Percentiles rank a stretch among this genome's conserved stretches.
Evolutionary conservation across 352 stramenopile species (phyloP).

Genomic region (Pythium chondricola): DNA sequence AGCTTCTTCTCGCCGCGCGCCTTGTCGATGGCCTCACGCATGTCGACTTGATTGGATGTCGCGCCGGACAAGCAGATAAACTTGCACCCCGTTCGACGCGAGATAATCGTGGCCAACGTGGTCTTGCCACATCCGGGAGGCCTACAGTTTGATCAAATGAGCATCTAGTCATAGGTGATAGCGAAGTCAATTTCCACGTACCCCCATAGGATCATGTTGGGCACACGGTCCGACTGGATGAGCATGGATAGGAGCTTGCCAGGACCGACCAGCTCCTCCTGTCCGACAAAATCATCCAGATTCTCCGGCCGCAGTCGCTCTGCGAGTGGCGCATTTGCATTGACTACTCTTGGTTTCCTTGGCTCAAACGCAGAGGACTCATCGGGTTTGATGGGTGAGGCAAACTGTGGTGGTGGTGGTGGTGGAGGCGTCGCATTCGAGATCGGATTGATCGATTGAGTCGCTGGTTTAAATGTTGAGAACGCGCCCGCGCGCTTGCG

Average conservation of each 20-base stretch:
- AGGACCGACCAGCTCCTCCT: conserved; percentile 55
- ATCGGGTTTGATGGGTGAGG: not conserved
- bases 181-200: too few relatives aligned
- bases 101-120: conserved; percentile 74
- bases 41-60: conserved; percentile 61
- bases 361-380: not conserved
- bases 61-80: conserved; percentile 70
- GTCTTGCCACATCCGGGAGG: conserved; percentile 86
- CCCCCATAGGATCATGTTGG: conserved; percentile 86
- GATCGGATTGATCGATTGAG: not conserved
- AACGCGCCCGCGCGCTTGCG: conserved; percentile 30
- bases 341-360: not conserved
- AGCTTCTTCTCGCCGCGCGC: conserved; percentile 59
- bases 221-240: conserved; percentile 61
- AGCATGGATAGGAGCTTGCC: conserved; percentile 57
- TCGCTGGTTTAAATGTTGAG: too few relatives aligned
- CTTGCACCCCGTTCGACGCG: conserved; percentile 53
- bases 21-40: conserved; percentile 72
- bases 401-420: not conserved
- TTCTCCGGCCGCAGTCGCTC: conserved; percentile 65
- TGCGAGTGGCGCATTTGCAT: conserved; percentile 42
- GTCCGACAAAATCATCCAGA: conserved; percentile 58
- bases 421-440: not conserved
- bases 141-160: conserved; percentile 19
- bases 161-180: too few relatives aligned